These are phyloP conservation scores for Termitomyces sp. DNA, from an alignment of 768 basidiomycete genomes.

Conservation along the genomic window DNA sequence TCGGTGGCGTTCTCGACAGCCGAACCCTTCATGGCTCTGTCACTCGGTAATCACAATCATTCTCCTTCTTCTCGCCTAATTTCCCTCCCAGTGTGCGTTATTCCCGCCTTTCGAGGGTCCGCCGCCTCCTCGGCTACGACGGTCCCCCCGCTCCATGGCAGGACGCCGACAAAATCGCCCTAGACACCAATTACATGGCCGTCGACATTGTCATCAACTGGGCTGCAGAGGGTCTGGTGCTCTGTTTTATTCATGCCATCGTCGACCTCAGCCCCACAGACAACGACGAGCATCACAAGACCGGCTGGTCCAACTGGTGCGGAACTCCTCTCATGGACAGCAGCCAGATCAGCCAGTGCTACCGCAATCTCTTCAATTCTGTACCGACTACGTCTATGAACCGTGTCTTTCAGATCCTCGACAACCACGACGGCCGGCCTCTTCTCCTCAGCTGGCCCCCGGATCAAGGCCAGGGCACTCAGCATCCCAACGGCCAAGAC, in stretches of 20 bases:
- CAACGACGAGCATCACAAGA: slow-evolving; percentile 73
- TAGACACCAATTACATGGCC: slow-evolving; percentile 78
- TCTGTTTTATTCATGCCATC: slow-evolving; percentile 87
- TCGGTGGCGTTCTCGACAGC: slow-evolving; percentile 70
- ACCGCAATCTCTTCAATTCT: slow-evolving; percentile 53
- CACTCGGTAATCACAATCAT: slow-evolving; percentile 51
- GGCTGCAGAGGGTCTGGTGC: slow-evolving; percentile 82
- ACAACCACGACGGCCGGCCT: slow-evolving; percentile 54
- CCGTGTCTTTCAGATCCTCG: slow-evolving; percentile 78
- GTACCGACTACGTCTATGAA: slow-evolving; percentile 52
- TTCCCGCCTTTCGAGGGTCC: slow-evolving; percentile 72
- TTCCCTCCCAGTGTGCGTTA: slow-evolving; percentile 60
- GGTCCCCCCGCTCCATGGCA: slow-evolving; percentile 55
- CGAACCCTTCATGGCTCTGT: slow-evolving; percentile 82
- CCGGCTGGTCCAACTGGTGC: slow-evolving; percentile 87
- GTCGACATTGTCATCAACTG: slow-evolving; percentile 90
- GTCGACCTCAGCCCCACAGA: slow-evolving; percentile 69
- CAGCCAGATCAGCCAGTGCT: slow-evolving; percentile 60
- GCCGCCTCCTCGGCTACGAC: slow-evolving; percentile 67
- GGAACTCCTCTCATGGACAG: slow-evolving; percentile 64
- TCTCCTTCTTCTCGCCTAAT: slow-evolving; percentile 16
- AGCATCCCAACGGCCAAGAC: slow-evolving; percentile 41
- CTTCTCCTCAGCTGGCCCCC: slow-evolving; percentile 79
- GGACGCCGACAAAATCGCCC: slow-evolving; percentile 65
- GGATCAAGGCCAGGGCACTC: slow-evolving; percentile 41